Evolutionary conservation across 371 early-diverging fungal species (phyloP), one percentile per base, ranked within the genome.

Genomic region (Apophysomyces trapeziformis): DNA sequence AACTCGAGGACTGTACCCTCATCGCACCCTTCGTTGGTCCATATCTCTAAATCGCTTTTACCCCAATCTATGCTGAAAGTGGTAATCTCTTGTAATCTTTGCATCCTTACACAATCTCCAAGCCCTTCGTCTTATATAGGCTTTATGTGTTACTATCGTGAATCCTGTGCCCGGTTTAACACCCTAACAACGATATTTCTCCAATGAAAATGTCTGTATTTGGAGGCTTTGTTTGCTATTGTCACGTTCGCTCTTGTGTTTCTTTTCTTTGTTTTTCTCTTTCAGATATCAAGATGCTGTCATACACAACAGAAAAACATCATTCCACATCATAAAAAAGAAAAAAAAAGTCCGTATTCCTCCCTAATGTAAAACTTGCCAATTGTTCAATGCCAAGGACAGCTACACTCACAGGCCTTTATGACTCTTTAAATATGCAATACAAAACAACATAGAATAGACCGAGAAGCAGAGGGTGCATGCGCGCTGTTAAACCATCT

Each of bases 401-500:
- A 13, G 7, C 21, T 50, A 50, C 54, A 21, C 21, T 50, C 54
- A n/a, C 54, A 7, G 21, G 16, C 4, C 54, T n/a, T 50, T 50
- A 16, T 21, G 9, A 18, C 54, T 21, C 1, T 26, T 26, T 26
- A 26, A 50, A 50, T 21, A 32, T 21, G 21, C 16, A 50, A 50
- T 21, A 21, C 21, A 50, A 50, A n/a, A 32, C 9, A 26, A 50
- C 21, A 21, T 21, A 50, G 21, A 21, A 21, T 26, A 16, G 21
- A 21, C 35, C 54, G 21, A 50, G 9, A 21, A 26, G 4, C 21
- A 21, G 16, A 9, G 21, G 21, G 54, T 26, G n/a, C 2, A 50
- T 18, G 54, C 54, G 54, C 54, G 54, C 54, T 50, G 54, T 50
- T 50, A 50, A 50, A n/a, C 54, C 32, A 50, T 50, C 54, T 50